Conservation (phyloP, 306 rosid genomes). For the Quercus aquifolioides region DNA sequence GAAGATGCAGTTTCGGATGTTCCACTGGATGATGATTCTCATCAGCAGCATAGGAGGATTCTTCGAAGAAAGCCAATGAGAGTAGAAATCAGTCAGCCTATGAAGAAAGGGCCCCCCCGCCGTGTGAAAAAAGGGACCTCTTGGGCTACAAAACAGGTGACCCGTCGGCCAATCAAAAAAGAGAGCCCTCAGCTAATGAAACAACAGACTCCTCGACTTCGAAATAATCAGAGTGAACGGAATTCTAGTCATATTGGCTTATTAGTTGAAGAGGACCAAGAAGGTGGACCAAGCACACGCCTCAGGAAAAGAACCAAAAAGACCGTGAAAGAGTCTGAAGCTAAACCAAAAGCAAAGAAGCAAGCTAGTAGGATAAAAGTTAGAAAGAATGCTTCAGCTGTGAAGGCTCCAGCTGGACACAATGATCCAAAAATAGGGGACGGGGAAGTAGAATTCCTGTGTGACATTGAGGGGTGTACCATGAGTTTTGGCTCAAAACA, state of each 20-base stretch:
- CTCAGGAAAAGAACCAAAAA: slow-evolving; percentile 74
- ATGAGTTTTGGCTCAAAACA: slow-evolving; percentile 81
- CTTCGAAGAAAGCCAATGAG: slow-evolving; percentile 59
- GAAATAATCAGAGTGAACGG: slow-evolving; percentile 35
- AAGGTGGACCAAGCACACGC: slow-evolving; percentile 91
- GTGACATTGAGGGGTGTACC: slow-evolving; percentile 90
- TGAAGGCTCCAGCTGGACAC: slow-evolving; percentile 43
- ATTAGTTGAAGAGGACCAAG: slow-evolving; percentile 54
- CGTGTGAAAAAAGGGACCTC: slow-evolving; percentile 41
- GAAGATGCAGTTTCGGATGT: slow-evolving; percentile 45
- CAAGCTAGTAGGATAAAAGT: slow-evolving; percentile 54
- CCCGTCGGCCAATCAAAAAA: slow-evolving; percentile 30
- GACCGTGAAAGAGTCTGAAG: slow-evolving; percentile 37
- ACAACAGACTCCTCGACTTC: slow-evolving; percentile 37
- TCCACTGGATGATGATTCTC: slow-evolving; percentile 35
- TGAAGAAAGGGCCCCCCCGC: slow-evolving; percentile 42
- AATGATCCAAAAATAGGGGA: slow-evolving; percentile 40
- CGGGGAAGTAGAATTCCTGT: slow-evolving; percentile 58
- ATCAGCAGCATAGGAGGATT: slow-evolving; percentile 42
- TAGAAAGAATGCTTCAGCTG: slow-evolving; percentile 46
- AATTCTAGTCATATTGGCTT: slow-evolving; percentile 31
- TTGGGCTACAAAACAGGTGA: slow-evolving; percentile 42
- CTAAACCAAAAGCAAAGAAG: slow-evolving; percentile 49
- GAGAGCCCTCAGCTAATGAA: slow-evolving; percentile 44
- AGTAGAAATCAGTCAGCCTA: slow-evolving; percentile 37